phyloP scores from a whole-genome alignment of 2,329 filamentous ascomycete genomes.

The Aspergillus udagawae region DNA sequence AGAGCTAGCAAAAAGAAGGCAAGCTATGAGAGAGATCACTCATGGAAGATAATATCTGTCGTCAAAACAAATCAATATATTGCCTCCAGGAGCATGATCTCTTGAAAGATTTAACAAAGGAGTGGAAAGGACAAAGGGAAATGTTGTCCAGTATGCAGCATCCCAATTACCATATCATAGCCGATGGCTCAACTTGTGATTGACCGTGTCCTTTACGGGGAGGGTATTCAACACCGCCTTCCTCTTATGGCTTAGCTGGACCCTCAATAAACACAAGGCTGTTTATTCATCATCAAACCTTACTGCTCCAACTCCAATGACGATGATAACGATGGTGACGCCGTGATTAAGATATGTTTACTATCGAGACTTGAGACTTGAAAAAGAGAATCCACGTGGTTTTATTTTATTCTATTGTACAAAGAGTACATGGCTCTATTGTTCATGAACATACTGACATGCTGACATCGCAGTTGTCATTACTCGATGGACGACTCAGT shows the following conservation, averaged over 20 bases:
- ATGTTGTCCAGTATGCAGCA: conserved; percentile 10
- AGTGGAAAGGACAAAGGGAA: conserved; percentile 4
- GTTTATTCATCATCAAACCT: neutral
- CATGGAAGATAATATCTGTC: neutral
- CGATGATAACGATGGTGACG: neutral
- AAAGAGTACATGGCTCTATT: neutral
- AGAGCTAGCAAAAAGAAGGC: conserved; percentile 1
- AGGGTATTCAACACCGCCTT: conserved; percentile 24
- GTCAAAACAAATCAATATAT: conserved; percentile 4
- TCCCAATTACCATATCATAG: conserved; percentile 24
- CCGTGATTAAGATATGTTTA: neutral
- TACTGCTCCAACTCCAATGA: neutral
- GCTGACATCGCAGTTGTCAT: neutral
- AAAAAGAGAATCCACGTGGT: neutral
- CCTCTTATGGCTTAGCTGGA: conserved; percentile 5
- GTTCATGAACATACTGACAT: neutral
- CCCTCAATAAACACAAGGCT: neutral
- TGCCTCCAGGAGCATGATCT: conserved; percentile 9
- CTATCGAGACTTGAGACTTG: neutral
- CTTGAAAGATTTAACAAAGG: conserved; percentile 5
- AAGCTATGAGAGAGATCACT: neutral
- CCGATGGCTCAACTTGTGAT: conserved; percentile 27
- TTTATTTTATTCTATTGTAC: neutral
- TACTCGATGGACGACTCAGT: neutral
- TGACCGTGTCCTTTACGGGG: conserved; percentile 36